A percentile compares a stretch with the other conserved stretches of the same genome.
Conservation (phyloP, 148 eudicot species). For the Nyssa sinensis region DNA sequence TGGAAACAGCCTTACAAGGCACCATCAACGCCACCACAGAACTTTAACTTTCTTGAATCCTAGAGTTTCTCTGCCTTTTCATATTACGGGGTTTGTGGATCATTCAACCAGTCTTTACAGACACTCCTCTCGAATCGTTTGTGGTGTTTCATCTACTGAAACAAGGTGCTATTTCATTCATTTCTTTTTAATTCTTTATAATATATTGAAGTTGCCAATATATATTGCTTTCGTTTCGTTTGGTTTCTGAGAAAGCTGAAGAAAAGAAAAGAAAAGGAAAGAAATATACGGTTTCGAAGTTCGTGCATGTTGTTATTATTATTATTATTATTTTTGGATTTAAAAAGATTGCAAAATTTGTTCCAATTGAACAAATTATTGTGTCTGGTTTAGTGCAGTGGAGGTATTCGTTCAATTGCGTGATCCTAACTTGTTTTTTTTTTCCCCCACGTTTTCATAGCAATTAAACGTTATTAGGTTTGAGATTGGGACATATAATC, state of each 20-base stretch:
- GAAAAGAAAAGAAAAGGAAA: too few species aligned
- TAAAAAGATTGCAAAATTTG: too few species aligned
- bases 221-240: neutral
- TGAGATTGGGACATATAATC: too few species aligned
- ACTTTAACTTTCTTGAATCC: slow-evolving; percentile 13
- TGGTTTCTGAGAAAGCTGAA: neutral
- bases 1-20: slow-evolving; percentile 13
- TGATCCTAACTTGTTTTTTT: too few species aligned
- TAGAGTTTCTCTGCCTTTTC: neutral
- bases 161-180: slow-evolving; percentile 22
- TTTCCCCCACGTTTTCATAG: too few species aligned
- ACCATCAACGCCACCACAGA: neutral
- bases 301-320: too few species aligned
- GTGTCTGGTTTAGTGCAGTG: too few species aligned
- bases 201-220: too few species aligned
- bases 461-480: too few species aligned
- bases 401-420: too few species aligned
- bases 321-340: neutral
- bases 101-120: slow-evolving; percentile 3
- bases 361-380: too few species aligned
- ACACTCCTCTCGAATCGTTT: slow-evolving; percentile 8
- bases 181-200: neutral
- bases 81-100: slow-evolving; percentile 12
- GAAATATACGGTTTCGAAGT: too few species aligned
- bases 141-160: slow-evolving; percentile 35